These are phyloP conservation scores for Termitomyces sp. DNA, from an alignment of 768 basidiomycete species.

Conservation along the genomic window DNA sequence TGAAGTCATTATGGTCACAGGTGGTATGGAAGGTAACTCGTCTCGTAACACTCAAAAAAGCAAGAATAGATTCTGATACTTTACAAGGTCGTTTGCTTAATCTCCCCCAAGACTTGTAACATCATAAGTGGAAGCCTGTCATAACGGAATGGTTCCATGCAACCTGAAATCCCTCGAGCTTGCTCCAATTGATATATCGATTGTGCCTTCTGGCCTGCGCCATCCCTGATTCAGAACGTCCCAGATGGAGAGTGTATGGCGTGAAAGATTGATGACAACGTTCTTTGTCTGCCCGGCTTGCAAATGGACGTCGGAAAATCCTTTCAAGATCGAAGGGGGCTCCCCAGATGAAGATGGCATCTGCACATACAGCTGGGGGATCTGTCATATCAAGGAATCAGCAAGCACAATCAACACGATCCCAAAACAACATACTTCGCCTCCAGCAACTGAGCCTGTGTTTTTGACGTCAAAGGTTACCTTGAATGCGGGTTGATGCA, in stretches of 20 bases:
- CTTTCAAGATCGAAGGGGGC: constrained; percentile 52
- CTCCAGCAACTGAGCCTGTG: constrained; percentile 46
- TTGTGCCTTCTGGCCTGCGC: constrained; percentile 48
- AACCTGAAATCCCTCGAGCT: constrained; percentile 41
- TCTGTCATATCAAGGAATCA: constrained; percentile 24
- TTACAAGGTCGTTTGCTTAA: constrained; percentile 28
- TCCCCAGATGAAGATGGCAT: constrained; percentile 43
- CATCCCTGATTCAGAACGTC: constrained; percentile 56
- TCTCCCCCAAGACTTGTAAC: constrained; percentile 18
- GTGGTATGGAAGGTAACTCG: constrained; percentile 69
- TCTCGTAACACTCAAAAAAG: background rate
- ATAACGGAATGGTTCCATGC: constrained; percentile 11
- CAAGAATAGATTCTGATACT: background rate
- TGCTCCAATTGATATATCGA: constrained; percentile 48
- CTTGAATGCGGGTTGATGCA: constrained; percentile 56
- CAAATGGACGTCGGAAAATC: constrained; percentile 46
- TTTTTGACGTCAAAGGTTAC: constrained; percentile 55
- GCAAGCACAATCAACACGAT: background rate
- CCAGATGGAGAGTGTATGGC: constrained; percentile 55
- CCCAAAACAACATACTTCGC: constrained; percentile 37
- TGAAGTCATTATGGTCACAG: constrained; percentile 65
- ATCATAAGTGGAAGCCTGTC: background rate
- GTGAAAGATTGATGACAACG: constrained; percentile 40
- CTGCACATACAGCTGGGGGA: constrained; percentile 56
- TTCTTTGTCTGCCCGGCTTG: constrained; percentile 28